Percentiles rank a stretch among this genome's conserved stretches.
phyloP scores from a whole-genome alignment of 306 rosid genomes.

The Dryas alaskensis region DNA sequence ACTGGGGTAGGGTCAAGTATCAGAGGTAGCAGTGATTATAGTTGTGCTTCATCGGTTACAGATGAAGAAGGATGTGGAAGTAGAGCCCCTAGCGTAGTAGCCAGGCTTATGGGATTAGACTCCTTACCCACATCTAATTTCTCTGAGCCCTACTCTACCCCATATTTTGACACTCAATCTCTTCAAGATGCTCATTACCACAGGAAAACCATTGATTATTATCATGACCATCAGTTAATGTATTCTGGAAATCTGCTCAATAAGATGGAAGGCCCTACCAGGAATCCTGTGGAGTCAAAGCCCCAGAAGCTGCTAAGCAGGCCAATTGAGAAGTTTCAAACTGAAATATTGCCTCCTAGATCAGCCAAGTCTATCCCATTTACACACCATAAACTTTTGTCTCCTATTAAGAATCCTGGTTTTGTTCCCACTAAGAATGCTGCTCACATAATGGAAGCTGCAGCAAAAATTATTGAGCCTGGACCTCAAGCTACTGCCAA shows the following conservation, averaged over 20 bases:
- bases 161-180: conserved; percentile 68
- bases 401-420: conserved; percentile 82
- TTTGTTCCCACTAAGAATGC: conserved; percentile 73
- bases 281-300: conserved; percentile 50
- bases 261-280: conserved; percentile 41
- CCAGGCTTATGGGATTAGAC: conserved; percentile 95
- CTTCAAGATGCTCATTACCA: conserved; percentile 52
- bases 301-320: conserved; percentile 50
- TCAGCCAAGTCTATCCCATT: conserved; percentile 85
- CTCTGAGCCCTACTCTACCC: conserved; percentile 59
- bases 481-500: conserved; percentile 53
- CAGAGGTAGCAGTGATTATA: conserved; percentile 65
- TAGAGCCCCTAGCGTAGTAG: conserved; percentile 78
- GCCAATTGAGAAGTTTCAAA: conserved; percentile 90
- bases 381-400: conserved; percentile 89
- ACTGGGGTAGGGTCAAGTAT: conserved; percentile 38
- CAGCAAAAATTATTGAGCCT: conserved; percentile 82
- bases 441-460: conserved; percentile 96
- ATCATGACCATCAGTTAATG: conserved; percentile 46
- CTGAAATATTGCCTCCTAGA: conserved; percentile 89
- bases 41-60: conserved; percentile 87
- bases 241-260: conserved; percentile 57
- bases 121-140: conserved; percentile 64
- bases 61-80: conserved; percentile 72
- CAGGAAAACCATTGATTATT: conserved; percentile 46